phyloP scores from a whole-genome alignment of 2,329 filamentous ascomycete species.

The Aphanocladium album region DNA sequence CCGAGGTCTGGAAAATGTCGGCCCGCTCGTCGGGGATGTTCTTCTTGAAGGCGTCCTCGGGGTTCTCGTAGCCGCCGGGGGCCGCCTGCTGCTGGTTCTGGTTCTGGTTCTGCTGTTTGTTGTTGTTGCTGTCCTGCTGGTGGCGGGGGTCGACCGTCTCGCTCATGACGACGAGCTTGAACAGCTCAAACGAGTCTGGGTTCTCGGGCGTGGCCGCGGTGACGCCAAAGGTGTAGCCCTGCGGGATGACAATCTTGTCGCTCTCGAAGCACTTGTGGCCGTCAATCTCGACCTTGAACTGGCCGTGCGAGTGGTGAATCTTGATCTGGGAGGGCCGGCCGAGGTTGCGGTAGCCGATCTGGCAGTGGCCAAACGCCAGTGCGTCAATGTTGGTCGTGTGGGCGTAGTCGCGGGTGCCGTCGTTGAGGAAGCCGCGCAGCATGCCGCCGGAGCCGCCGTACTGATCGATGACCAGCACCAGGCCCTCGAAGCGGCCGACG shows the following conservation, averaged over 20 bases:
- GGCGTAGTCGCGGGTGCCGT: constrained; percentile 76
- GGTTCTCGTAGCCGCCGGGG: neutral
- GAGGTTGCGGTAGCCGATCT: constrained; percentile 85
- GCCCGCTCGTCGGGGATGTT: constrained; percentile 44
- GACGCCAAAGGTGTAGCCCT: constrained; percentile 79
- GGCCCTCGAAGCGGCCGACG: constrained; percentile 78
- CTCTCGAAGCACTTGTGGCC: constrained; percentile 78
- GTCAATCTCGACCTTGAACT: constrained; percentile 77
- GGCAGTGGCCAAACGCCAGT: constrained; percentile 89
- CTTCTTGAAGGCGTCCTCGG: constrained; percentile 32
- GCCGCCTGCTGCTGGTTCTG: constrained; percentile 19
- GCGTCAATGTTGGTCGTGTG: constrained; percentile 72
- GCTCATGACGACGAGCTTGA: constrained; percentile 73
- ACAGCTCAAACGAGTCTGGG: constrained; percentile 91
- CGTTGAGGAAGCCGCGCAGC: constrained; percentile 89
- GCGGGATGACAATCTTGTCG: constrained; percentile 69
- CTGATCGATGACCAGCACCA: constrained; percentile 80
- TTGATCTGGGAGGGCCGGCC: constrained; percentile 77
- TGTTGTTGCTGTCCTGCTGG: constrained; percentile 23
- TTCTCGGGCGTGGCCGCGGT: constrained; percentile 84
- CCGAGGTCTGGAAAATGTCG: constrained; percentile 43
- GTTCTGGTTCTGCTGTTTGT: constrained; percentile 18
- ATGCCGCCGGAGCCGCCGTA: constrained; percentile 73
- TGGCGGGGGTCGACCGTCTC: constrained; percentile 32
- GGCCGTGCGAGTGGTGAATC: constrained; percentile 57